Percentiles rank a stretch among this genome's conserved stretches.
Conservation (phyloP, 805 yeast species). For the Danielia reshetovae region DNA sequence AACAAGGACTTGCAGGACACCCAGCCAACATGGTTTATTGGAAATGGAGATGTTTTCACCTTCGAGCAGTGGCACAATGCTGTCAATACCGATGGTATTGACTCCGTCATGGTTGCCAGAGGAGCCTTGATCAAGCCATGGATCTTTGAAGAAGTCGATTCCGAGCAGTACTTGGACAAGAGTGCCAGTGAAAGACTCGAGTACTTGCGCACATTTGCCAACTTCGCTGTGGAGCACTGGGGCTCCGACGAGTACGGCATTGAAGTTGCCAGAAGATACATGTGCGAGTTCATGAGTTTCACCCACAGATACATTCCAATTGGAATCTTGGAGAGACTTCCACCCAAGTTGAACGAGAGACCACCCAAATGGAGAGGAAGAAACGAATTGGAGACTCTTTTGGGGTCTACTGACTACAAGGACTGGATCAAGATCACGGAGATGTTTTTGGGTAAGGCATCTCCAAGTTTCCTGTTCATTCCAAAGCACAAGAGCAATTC, state of each 20-base stretch:
- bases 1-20: constrained; percentile 55
- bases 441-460: constrained; percentile 87
- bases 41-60: constrained; percentile 91
- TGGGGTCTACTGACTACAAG: constrained; percentile 78
- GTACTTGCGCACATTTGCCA: constrained; percentile 62
- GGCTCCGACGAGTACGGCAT: constrained; percentile 96
- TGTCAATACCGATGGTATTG: constrained; percentile 63
- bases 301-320: constrained; percentile 93
- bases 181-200: constrained; percentile 86
- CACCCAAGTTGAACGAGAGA: constrained; percentile 87
- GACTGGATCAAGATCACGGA: constrained; percentile 97
- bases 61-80: constrained; percentile 85
- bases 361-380: constrained; percentile 94
- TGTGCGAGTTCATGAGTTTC: constrained; percentile 93
- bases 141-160: constrained; percentile 94
- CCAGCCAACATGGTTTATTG: constrained; percentile 75
- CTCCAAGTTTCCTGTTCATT: constrained; percentile 66
- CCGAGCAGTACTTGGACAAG: constrained; percentile 87
- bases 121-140: constrained; percentile 98
- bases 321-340: constrained; percentile 84
- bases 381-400: constrained; percentile 83
- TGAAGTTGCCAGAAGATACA: constrained; percentile 77
- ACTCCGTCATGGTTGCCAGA: constrained; percentile 95
- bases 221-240: constrained; percentile 92
- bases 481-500: constrained; percentile 97